Percentiles rank a stretch among this genome's conserved stretches.
Conservation (phyloP, 2,329 filamentous ascomycete genomes). For the Fusarium ramigenum region DNA sequence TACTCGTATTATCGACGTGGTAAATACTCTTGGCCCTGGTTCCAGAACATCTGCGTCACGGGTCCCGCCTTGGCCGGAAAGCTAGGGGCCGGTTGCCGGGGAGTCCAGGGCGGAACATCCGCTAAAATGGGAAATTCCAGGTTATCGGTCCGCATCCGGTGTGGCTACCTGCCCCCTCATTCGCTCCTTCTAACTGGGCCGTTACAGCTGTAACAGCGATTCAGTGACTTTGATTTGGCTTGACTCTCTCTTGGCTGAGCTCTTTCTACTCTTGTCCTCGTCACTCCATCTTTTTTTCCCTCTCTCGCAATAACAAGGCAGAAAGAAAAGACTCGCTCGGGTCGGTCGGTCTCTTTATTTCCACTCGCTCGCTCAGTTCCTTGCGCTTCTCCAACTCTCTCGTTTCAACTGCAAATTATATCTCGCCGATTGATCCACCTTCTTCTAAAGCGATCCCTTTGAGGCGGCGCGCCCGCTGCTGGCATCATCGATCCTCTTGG, state of each 20-base stretch:
- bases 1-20: background rate
- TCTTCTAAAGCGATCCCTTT: conserved; percentile 13
- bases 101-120: conserved; percentile 31
- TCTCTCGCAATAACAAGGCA: conserved; percentile 17
- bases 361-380: conserved; percentile 27
- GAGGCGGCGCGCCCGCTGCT: conserved; percentile 38
- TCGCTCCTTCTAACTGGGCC: conserved; percentile 33
- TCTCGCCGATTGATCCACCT: conserved; percentile 18
- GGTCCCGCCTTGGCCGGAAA: conserved; percentile 17
- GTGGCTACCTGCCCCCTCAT: conserved; percentile 31
- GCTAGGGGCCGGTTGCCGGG: conserved; percentile 30
- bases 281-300: conserved; percentile 23
- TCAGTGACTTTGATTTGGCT: conserved; percentile 16
- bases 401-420: conserved; percentile 19
- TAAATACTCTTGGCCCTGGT: background rate
- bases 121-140: conserved; percentile 34
- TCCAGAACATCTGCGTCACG: conserved; percentile 34
- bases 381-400: conserved; percentile 16
- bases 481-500: conserved; percentile 31
- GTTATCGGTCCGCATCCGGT: conserved; percentile 39
- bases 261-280: conserved; percentile 5
- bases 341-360: conserved; percentile 19
- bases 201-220: conserved; percentile 39
- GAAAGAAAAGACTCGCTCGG: background rate
- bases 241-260: background rate